These are phyloP conservation scores for Salix viminalis DNA, from an alignment of 345 rosid species.

Conservation along the genomic window DNA sequence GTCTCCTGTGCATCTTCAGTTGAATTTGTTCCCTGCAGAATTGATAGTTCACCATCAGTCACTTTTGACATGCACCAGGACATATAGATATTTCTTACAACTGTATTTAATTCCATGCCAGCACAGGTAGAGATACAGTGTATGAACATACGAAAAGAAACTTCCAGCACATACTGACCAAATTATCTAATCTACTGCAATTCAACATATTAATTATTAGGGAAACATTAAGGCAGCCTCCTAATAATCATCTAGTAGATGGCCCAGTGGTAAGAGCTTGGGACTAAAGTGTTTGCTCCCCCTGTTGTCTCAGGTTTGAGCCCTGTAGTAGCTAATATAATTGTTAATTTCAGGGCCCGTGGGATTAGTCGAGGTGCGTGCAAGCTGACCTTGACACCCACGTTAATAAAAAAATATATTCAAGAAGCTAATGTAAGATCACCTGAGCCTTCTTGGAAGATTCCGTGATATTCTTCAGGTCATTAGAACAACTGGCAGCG, in stretches of 20 bases:
- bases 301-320: no score
- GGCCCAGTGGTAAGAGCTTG: no score
- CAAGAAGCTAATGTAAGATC: neutral
- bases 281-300: no score
- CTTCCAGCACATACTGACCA: neutral
- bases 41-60: conserved; percentile 12
- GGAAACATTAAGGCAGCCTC: neutral
- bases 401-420: neutral
- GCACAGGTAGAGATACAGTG: neutral
- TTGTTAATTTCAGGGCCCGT: no score
- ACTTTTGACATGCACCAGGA: neutral
- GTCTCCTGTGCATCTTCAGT: conserved; percentile 23
- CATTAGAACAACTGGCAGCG: conserved; percentile 34
- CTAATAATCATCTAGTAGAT: no score
- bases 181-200: neutral
- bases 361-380: no score
- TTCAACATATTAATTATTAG: neutral
- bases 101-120: neutral
- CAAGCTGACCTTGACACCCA: no score
- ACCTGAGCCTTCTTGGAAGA: conserved; percentile 31
- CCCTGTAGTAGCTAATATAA: no score
- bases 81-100: no score
- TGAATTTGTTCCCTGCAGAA: conserved; percentile 43
- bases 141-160: neutral
- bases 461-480: conserved; percentile 12